Base-by-base conservation (phyloP, 176 grass and related monocot species). In the Aegilops umbellulata region DNA sequence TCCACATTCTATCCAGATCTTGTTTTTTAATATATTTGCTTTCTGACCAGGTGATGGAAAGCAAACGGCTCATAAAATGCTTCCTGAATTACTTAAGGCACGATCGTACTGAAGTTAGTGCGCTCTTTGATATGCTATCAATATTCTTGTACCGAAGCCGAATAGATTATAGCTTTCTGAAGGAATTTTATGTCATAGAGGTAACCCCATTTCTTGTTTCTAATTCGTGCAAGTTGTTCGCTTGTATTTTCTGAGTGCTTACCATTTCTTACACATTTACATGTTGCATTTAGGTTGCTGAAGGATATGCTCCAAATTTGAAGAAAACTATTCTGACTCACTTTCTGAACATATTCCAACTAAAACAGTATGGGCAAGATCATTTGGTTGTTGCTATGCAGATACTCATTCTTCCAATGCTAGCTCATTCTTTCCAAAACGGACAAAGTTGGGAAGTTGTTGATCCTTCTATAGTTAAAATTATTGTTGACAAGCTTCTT, bases 111-210 rank as follows among this genome's bases (percentile, higher is more conserved):
- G 97, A 99, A 89, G 92, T 99, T 84, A 90, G 92, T 76, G 94
- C 94, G 49, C 97, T 99, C 78, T 99, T 99, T 72, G 97, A 99
- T 84, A 99, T 99, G 94, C 85, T 99, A 80, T 99, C 97, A 36
- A 96, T 99, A 83, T 99, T 99, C 92, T 91, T 96, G 84, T 94
- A 94, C 81, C 94, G 93, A 26, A 99, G 94, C 74, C 94, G 97
- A 66, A 94, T 99, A 60, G 97, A 99, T 84, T 96, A 99, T 87
- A 96, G 92, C 51, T 99, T 96, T 87, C 92, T 99, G 26, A 95
- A 92, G 88, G 97, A 99, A 74, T 96, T 96, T 89, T 99, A 99
- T 84, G 90, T 99, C 42, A 96, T 99, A 72, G 97, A 99, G 97
- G 97, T 92, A 89, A 91, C 26, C 20, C 8, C 34, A 77, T 64